phyloP scores from a whole-genome alignment of 495 filamentous ascomycete genomes.

The Cercophora sp. region DNA sequence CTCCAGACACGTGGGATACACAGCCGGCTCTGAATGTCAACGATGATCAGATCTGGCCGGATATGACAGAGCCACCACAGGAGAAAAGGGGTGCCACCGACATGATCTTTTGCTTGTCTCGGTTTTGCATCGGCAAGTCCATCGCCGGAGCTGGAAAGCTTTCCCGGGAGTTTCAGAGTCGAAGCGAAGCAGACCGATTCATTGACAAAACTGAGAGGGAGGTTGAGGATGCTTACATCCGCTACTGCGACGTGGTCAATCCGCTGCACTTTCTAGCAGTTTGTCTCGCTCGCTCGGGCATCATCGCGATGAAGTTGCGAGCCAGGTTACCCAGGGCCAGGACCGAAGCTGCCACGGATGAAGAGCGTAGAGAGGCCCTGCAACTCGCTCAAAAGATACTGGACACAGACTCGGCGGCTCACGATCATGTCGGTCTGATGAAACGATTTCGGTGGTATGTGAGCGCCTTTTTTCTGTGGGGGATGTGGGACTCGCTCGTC shows the following conservation, averaged over 20 bases:
- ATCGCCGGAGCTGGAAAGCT: neutral
- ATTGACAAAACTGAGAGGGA: constrained; percentile 11
- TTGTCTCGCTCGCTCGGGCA: constrained; percentile 9
- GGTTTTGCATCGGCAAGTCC: constrained; percentile 1
- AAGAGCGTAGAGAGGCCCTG: constrained; percentile 1
- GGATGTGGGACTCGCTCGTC: constrained; percentile 16
- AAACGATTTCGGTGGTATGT: constrained; percentile 14
- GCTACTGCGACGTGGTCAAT: constrained; percentile 18
- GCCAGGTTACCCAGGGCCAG: constrained; percentile 4
- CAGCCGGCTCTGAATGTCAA: constrained; percentile 37
- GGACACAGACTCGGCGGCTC: constrained; percentile 13
- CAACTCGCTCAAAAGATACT: constrained; percentile 15
- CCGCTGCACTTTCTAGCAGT: constrained; percentile 19
- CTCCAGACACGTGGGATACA: constrained; percentile 32
- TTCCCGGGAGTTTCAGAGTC: neutral
- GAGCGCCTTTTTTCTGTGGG: constrained; percentile 12
- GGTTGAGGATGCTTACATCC: constrained; percentile 14
- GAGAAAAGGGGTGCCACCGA: constrained; percentile 52
- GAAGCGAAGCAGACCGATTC: neutral
- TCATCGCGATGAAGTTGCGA: constrained; percentile 14
- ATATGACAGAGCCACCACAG: constrained; percentile 36
- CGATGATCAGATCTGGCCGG: constrained; percentile 40
- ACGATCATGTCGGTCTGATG: neutral
- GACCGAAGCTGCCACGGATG: neutral
- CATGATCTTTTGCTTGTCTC: constrained; percentile 46